A percentile compares a stretch with the other conserved stretches of the same genome.
Evolutionary conservation across 1,139 yeast species (phyloP).

Genomic region (Magnusiomyces clavatus): DNA sequence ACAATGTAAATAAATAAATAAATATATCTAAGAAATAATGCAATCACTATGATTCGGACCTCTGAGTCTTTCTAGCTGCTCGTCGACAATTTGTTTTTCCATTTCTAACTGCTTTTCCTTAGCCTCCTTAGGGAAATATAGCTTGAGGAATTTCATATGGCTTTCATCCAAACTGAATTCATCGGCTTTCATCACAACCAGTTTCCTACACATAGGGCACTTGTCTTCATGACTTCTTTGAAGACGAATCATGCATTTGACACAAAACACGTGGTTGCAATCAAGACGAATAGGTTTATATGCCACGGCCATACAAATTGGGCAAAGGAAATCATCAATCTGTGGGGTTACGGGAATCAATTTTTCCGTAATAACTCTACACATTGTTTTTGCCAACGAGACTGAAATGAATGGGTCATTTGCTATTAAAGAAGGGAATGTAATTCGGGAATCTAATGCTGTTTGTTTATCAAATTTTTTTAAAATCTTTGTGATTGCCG

Average conservation of each 20-base stretch:
- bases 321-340: constrained; percentile 66
- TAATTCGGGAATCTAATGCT: constrained; percentile 38
- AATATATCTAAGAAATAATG: too few species aligned
- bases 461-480: constrained; percentile 74
- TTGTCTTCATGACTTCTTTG: constrained; percentile 49
- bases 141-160: constrained; percentile 45
- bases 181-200: constrained; percentile 52
- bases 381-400: constrained; percentile 48
- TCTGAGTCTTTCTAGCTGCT: constrained; percentile 25
- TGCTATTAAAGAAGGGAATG: constrained; percentile 26
- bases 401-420: constrained; percentile 42
- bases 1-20: too few species aligned
- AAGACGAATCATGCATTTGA: constrained; percentile 59
- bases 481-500: constrained; percentile 59
- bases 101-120: constrained; percentile 54
- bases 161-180: constrained; percentile 52
- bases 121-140: constrained; percentile 59
- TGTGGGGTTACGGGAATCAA: constrained; percentile 57
- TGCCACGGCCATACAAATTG: constrained; percentile 62
- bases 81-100: constrained; percentile 45
- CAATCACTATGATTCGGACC: background rate
- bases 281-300: constrained; percentile 58
- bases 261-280: constrained; percentile 65
- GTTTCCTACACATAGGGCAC: constrained; percentile 62
- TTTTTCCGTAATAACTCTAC: constrained; percentile 48